These are phyloP conservation scores for Populus deltoides DNA, from an alignment of 345 rosid species.

Conservation along the genomic window DNA sequence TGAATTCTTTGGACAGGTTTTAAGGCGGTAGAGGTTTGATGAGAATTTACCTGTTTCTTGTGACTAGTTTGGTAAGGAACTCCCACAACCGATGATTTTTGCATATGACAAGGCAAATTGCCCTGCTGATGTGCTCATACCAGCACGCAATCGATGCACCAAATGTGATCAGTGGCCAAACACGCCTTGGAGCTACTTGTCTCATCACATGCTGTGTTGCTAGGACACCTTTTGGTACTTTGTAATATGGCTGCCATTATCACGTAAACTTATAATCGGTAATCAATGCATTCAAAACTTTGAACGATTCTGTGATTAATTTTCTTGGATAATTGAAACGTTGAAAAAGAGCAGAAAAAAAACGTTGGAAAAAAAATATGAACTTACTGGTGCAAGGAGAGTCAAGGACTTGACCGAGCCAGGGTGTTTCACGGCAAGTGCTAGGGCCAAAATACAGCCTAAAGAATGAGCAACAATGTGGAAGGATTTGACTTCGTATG, in stretches of 20 bases:
- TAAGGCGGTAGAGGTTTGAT: not conserved
- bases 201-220: constrained; percentile 82
- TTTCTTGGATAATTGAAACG: no score
- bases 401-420: constrained; percentile 82
- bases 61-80: constrained; percentile 66
- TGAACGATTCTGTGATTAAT: not conserved
- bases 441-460: constrained; percentile 96
- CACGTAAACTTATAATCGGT: not conserved
- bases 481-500: constrained; percentile 68
- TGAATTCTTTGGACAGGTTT: not conserved
- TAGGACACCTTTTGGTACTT: constrained; percentile 70
- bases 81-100: constrained; percentile 91
- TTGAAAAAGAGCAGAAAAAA: no score
- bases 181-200: constrained; percentile 70
- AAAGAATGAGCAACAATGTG: constrained; percentile 98
- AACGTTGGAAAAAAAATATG: not conserved
- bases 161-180: constrained; percentile 86
- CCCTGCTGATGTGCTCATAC: constrained; percentile 91
- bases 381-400: constrained; percentile 80
- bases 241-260: constrained; percentile 70
- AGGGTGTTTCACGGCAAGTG: constrained; percentile 77
- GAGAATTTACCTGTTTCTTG: constrained; percentile 71
- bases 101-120: constrained; percentile 77
- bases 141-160: constrained; percentile 88
- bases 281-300: not conserved